Percentiles rank a stretch among this genome's conserved stretches.
phyloP scores from a whole-genome alignment of 352 stramenopile genomes.

The Aphanomyces stellatus region DNA sequence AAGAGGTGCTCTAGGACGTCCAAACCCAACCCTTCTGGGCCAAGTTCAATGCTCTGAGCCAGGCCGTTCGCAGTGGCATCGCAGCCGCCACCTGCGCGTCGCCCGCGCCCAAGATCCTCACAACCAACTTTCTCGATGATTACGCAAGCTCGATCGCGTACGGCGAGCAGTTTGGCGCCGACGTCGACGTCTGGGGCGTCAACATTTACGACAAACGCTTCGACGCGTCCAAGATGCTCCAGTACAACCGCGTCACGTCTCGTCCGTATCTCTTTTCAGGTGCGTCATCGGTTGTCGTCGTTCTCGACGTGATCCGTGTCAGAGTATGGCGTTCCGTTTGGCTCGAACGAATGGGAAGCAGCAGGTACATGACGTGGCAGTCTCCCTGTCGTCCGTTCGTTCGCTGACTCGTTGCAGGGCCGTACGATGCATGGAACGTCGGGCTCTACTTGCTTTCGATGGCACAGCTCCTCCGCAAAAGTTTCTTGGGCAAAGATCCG shows the following conservation, averaged over 20 bases:
- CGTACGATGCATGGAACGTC: neutral
- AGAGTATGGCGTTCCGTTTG: constrained; percentile 59
- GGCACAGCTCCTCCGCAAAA: neutral
- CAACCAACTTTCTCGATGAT: constrained; percentile 68
- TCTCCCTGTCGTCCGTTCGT: too few relatives aligned
- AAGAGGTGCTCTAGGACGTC: neutral
- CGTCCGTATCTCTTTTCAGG: neutral
- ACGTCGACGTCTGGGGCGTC: constrained; percentile 63
- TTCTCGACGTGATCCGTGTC: constrained; percentile 34
- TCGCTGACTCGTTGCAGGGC: too few relatives aligned
- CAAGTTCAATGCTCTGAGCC: constrained; percentile 45
- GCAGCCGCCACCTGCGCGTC: constrained; percentile 29
- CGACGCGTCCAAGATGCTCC: neutral
- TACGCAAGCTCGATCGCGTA: constrained; percentile 36
- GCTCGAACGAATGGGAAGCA: constrained; percentile 34
- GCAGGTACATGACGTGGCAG: neutral
- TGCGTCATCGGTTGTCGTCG: neutral
- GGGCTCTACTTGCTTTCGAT: neutral
- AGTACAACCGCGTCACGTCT: neutral
- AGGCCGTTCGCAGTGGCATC: constrained; percentile 41
- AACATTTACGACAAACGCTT: constrained; percentile 52
- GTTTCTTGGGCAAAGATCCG: constrained; percentile 8
- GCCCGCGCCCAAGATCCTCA: constrained; percentile 51
- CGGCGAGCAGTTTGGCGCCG: constrained; percentile 34
- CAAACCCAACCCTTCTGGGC: constrained; percentile 37